Percentiles rank a stretch among this genome's conserved stretches.
Conservation (phyloP, 768 basidiomycete genomes). For the Russula olivacea region DNA sequence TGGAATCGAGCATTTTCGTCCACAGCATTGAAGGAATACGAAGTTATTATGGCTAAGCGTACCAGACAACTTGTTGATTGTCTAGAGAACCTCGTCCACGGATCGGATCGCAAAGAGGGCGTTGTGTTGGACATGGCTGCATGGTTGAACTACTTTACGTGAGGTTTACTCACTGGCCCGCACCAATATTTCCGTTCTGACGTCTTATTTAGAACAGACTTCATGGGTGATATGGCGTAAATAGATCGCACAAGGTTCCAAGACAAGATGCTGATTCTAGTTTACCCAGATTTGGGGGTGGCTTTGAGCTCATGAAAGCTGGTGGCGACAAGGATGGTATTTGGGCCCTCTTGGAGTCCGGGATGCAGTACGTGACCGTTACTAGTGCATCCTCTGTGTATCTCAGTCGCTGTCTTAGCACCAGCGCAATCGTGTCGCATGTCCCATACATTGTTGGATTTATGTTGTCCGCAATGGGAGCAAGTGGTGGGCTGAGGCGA, state of each 20-base stretch:
- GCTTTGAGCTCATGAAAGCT: conserved; percentile 28
- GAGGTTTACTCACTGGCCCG: conserved; percentile 18
- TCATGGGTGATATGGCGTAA: conserved; percentile 47
- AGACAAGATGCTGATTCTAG: not conserved
- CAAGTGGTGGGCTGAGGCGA: not conserved
- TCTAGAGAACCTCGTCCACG: conserved; percentile 18
- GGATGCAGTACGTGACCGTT: not conserved
- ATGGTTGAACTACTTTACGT: conserved; percentile 38
- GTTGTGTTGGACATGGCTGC: conserved; percentile 32
- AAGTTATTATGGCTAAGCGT: conserved; percentile 35
- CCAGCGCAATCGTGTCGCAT: not conserved
- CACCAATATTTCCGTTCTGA: not conserved
- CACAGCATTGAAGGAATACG: conserved; percentile 41
- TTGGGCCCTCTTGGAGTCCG: not conserved
- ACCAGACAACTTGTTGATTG: conserved; percentile 31
- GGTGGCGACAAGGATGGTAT: conserved; percentile 18
- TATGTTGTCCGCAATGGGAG: too few relatives aligned
- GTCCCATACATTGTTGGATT: not conserved
- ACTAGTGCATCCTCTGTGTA: too few relatives aligned
- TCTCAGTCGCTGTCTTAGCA: conserved; percentile 2
- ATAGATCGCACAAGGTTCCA: conserved; percentile 4
- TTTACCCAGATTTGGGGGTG: conserved; percentile 28
- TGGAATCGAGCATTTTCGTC: conserved; percentile 42
- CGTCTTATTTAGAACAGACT: conserved; percentile 35
- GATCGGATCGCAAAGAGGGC: conserved; percentile 8